Base-by-base conservation (phyloP, 2,329 filamentous ascomycete genomes). In the Leptosphaerulina australis region DNA sequence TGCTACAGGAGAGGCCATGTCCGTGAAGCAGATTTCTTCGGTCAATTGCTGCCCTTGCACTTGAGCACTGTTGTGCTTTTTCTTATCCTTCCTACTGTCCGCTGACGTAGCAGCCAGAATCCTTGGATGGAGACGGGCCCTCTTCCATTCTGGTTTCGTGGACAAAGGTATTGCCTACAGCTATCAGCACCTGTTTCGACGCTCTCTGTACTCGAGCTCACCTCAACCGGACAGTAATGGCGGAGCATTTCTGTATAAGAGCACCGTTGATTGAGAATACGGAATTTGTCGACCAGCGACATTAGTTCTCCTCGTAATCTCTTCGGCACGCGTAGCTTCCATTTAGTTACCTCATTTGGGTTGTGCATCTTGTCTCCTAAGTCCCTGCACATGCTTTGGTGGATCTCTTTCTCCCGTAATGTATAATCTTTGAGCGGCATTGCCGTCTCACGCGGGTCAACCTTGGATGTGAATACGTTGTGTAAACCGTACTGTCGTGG, bases 401-500 rank as follows among this genome's bases (percentile, higher is more conserved):
- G 51, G 14, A 97, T 93, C 66, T 97, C 93, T 9, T 89, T 82
- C 65, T 97, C 93, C 14, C 93, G 86, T 9, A 91, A 70, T 0
- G 88, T 92, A 67, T 96, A 96, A 70, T 96, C 91, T 64, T 90
- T 89, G 64, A 93, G 86, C 20, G 82, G 82, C 61, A 93, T 88
- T 0, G 83, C 77, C 0, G 87, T 93, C 63, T 89, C 83, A 38
- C 75, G 81, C 17, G 67, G 69, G 67, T 94, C 82, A 12, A 88
- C 80, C 3, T 77, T 74, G 4, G 86, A 89, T 0, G 86, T 91
- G 68, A 97, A 97, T n/a, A 88, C 91, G 71, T 97, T 99, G 67
- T 96, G 91, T 3, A 99, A 77, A 11, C 84, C 84, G 66, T 96
- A 97, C 65, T 97, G 92, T 9, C 87, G 82, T 24, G 94, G 94